Conservation (phyloP, 805 yeast species). For the Isabelozyma gotoi region DNA sequence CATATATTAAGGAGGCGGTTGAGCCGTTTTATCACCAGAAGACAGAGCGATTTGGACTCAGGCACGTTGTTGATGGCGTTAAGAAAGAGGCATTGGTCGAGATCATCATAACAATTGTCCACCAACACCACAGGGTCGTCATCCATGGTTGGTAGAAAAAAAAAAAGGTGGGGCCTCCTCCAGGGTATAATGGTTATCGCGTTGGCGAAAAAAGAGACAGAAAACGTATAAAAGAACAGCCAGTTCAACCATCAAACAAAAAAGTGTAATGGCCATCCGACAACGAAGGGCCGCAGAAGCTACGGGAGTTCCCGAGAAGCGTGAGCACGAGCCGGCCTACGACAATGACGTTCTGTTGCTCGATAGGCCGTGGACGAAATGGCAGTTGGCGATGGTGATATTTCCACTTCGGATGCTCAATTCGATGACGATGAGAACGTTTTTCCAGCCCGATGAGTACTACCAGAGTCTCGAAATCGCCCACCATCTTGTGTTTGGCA, state of each 20-base stretch:
- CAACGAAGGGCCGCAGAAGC: background rate
- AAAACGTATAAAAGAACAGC: background rate
- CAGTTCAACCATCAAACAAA: background rate
- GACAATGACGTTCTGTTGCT: no score
- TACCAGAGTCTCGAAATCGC: conserved; percentile 95
- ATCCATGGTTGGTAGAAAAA: conserved; percentile 1
- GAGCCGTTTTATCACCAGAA: conserved; percentile 22
- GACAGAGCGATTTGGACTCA: conserved; percentile 16
- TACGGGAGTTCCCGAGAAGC: no score
- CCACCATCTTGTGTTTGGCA: conserved; percentile 67
- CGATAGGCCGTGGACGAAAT: background rate
- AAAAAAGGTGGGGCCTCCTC: background rate
- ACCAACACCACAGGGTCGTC: background rate
- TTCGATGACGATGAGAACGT: conserved; percentile 65
- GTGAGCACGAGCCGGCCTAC: no score
- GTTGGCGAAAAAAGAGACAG: background rate
- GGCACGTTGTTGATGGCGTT: conserved; percentile 12
- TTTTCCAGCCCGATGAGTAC: conserved; percentile 95
- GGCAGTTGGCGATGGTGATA: conserved; percentile 4
- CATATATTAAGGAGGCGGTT: conserved; percentile 15
- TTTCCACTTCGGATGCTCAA: conserved; percentile 52
- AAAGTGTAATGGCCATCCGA: background rate
- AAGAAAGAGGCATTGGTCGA: conserved; percentile 16
- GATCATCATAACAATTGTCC: conserved; percentile 3
- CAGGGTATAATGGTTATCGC: background rate